Evolutionary conservation across 192 early-diverging fungal genomes (phyloP), one percentile per base, ranked within the genome.

Genomic region (Pecoramyces ruminantium): DNA sequence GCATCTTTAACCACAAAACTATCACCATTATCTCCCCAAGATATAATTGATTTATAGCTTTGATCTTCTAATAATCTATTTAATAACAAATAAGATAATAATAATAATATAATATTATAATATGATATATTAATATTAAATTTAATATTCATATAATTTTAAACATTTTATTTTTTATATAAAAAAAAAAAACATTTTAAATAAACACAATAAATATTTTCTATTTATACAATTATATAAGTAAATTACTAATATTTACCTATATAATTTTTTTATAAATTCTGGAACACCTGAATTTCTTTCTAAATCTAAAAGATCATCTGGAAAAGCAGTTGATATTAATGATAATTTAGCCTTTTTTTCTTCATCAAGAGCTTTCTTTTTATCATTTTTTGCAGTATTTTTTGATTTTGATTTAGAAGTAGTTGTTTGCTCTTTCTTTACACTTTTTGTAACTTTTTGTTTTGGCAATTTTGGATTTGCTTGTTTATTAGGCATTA

Each of bases 1-100:
- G 92, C 92, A 79, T 96, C 95, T 79, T 91, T 92, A 28, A 97
- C 93, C 27, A 94, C 92, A 85, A 97, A 97, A 79, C 93, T 89
- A 79, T 94, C 92, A 79, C 96, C 96, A 28, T 89, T 86, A 18
- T 85, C 84, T n/a, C 94, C 92, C 96, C 96, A 97, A 78, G 84
- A 83, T 15, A 93, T 87, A 28, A 90, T 88, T 18, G 86, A 84
- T 18, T 85, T 78, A 29, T 87, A 89, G 29, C 90, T 86, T 28
- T 89, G 87, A 77, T 94, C 92, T 79, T 92, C 90, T 14, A 93
- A 86, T 91, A 94, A 93, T 30, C 92, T 92, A 81, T 82, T 79
- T n/a, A n/a, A n/a, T n/a, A n/a, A n/a, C n/a, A n/a, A n/a, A n/a
- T n/a, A n/a, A n/a, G n/a, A n/a, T n/a, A n/a, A n/a, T n/a, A n/a